Conservation (phyloP, 2,329 filamentous ascomycete species). For the Pezicula radicicola region DNA sequence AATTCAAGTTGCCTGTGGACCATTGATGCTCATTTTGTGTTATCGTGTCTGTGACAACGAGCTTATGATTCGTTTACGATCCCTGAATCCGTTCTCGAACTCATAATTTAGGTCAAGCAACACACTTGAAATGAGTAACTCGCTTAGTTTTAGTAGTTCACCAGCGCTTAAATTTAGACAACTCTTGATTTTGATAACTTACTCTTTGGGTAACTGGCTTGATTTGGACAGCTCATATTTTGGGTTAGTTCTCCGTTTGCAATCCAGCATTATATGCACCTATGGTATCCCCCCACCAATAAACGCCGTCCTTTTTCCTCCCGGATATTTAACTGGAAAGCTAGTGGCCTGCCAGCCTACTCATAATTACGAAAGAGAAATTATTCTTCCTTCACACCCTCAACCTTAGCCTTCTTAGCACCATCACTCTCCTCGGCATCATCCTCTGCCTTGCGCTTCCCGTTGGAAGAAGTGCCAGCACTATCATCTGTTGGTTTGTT, state of each 20-base stretch:
- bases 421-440: constrained; percentile 22
- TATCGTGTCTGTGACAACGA: too few species aligned
- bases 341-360: not conserved
- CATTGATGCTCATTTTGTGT: too few species aligned
- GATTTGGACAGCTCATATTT: not conserved
- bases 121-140: too few species aligned
- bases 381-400: constrained; percentile 12
- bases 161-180: too few species aligned
- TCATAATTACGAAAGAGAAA: not conserved
- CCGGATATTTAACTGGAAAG: not conserved
- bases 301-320: not conserved
- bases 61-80: too few species aligned
- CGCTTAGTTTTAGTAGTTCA: too few species aligned
- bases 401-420: constrained; percentile 29
- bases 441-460: constrained; percentile 53
- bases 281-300: not conserved
- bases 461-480: constrained; percentile 31
- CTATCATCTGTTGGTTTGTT: constrained; percentile 31
- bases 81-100: too few species aligned
- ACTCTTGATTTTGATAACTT: too few species aligned
- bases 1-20: too few species aligned
- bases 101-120: too few species aligned
- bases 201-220: not conserved
- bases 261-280: not conserved
- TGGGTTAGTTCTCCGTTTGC: too few species aligned